Evolutionary conservation across 164 flowering plant genomes (phyloP).

Genomic region (Annona squamosa): DNA sequence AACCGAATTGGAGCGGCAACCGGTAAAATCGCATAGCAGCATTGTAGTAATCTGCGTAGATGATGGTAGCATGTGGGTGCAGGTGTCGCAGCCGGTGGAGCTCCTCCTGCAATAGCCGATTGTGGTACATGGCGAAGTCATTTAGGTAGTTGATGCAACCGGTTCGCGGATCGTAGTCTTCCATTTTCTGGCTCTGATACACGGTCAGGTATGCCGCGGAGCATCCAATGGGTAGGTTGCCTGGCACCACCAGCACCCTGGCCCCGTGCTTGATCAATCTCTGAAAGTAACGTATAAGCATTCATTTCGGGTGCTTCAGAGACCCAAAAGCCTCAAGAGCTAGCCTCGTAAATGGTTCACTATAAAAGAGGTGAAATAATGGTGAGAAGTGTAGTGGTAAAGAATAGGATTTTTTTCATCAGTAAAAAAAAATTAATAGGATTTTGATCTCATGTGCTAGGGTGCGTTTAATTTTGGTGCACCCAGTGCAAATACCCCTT

Average conservation of each 20-base stretch:
- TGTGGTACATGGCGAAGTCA: background rate
- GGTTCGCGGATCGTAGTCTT: background rate
- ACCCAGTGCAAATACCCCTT: no score
- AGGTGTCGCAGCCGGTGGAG: slow-evolving; percentile 1
- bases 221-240: slow-evolving; percentile 2
- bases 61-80: background rate
- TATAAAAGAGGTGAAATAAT: no score
- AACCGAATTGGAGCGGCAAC: background rate
- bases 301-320: background rate
- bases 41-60: background rate
- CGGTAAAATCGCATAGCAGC: background rate
- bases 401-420: no score
- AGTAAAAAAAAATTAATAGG: no score
- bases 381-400: background rate
- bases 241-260: background rate
- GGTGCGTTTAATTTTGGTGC: no score
- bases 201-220: background rate
- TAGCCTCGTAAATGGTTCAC: background rate
- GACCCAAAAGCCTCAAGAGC: no score
- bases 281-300: background rate
- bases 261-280: background rate
- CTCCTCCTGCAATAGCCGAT: background rate
- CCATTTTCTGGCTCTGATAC: background rate
- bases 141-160: background rate
- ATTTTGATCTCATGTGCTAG: no score